Conservation (phyloP, 164 flowering plant species). For the Magnolia officinalis region DNA sequence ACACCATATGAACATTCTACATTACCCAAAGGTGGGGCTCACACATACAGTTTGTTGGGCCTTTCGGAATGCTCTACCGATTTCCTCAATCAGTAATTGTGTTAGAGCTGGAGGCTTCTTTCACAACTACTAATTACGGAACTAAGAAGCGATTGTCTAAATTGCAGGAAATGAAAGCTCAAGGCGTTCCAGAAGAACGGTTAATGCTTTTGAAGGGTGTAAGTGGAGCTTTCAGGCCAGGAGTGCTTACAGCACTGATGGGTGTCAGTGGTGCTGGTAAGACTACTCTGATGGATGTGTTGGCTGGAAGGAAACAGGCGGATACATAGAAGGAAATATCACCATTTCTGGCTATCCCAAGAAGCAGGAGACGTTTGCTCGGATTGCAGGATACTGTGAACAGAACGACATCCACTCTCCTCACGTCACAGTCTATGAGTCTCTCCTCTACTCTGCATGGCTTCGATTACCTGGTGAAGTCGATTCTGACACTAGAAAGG, state of each 20-base stretch:
- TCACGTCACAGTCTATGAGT: slow-evolving; percentile 48
- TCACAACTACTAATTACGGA: no score
- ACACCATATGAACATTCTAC: no score
- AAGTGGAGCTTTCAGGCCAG: slow-evolving; percentile 54
- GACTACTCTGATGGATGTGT: slow-evolving; percentile 54
- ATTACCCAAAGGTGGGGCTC: no score
- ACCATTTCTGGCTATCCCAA: slow-evolving; percentile 48
- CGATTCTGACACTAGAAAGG: slow-evolving; percentile 40
- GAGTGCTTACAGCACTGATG: slow-evolving; percentile 57
- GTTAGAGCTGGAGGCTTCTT: neutral
- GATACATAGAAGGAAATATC: slow-evolving; percentile 43
- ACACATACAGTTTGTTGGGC: no score
- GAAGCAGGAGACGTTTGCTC: slow-evolving; percentile 53
- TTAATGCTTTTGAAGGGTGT: slow-evolving; percentile 42
- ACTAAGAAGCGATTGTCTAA: neutral
- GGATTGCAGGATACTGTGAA: slow-evolving; percentile 54
- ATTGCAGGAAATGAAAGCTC: slow-evolving; percentile 59
- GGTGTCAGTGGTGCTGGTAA: slow-evolving; percentile 70
- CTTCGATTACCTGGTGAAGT: slow-evolving; percentile 47
- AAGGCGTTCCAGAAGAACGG: slow-evolving; percentile 34
- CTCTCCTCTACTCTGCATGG: slow-evolving; percentile 54
- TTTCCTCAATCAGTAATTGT: neutral
- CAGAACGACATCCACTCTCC: slow-evolving; percentile 60
- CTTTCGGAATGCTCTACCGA: neutral
- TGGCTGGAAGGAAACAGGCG: slow-evolving; percentile 53